Conservation (phyloP, 1,284 basidiomycete genomes). For the Coriolopsis trogii region DNA sequence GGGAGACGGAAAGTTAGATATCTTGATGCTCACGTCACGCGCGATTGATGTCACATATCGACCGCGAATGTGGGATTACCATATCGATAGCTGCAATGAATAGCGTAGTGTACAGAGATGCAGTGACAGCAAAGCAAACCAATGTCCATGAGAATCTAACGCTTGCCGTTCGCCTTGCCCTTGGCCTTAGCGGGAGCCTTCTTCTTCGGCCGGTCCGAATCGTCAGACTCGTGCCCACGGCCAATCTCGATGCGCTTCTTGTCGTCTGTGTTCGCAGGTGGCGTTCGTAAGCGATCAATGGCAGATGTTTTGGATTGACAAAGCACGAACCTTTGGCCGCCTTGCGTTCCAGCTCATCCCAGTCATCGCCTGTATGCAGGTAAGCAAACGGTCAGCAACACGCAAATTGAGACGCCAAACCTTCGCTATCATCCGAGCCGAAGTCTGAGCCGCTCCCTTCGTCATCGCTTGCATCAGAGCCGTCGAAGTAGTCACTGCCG, state of each 20-base stretch:
- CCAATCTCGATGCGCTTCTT: slow-evolving; percentile 61
- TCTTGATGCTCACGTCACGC: too few relatives aligned
- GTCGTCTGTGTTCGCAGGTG: too few relatives aligned
- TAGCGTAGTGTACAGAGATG: slow-evolving; percentile 5
- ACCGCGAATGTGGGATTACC: not conserved
- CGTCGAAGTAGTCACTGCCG: slow-evolving; percentile 56
- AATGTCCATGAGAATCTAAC: not conserved
- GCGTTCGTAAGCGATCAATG: not conserved
- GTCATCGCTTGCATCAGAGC: slow-evolving; percentile 69
- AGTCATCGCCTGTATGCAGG: slow-evolving; percentile 74
- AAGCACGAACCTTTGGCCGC: slow-evolving; percentile 73
- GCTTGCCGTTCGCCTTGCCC: slow-evolving; percentile 41
- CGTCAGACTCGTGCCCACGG: slow-evolving; percentile 60
- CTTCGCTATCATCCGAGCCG: slow-evolving; percentile 72
- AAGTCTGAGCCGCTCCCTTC: slow-evolving; percentile 70
- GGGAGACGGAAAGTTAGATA: too few relatives aligned
- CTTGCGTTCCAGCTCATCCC: slow-evolving; percentile 94
- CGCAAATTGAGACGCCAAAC: slow-evolving; percentile 30
- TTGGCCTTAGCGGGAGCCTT: slow-evolving; percentile 49
- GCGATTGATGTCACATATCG: not conserved
- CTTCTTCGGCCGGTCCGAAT: slow-evolving; percentile 71
- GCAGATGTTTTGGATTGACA: not conserved
- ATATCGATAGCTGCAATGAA: slow-evolving; percentile 2
- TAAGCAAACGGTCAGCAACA: slow-evolving; percentile 18
- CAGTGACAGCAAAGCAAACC: slow-evolving; percentile 1